Evolutionary conservation across 2,329 filamentous ascomycete genomes (phyloP).

Genomic region (Paecilomyces niveus): DNA sequence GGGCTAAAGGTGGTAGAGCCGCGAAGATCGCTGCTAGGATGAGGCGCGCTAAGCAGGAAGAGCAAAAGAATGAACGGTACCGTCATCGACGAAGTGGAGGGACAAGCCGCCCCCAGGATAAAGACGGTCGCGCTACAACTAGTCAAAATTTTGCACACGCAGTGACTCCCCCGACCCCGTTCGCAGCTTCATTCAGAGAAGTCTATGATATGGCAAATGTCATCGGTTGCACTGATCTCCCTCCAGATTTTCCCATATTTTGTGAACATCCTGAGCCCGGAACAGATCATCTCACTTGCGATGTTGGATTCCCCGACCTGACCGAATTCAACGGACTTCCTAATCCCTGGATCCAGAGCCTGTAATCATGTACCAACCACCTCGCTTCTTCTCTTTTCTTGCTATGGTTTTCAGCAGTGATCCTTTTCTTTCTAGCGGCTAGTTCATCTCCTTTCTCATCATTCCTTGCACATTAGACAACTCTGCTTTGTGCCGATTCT

Average conservation of each 20-base stretch:
- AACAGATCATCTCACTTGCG: neutral
- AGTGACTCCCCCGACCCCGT: constrained; percentile 6
- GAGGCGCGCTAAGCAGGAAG: constrained; percentile 19
- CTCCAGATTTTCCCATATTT: constrained; percentile 20
- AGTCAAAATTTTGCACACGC: neutral
- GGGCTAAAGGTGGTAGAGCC: constrained; percentile 34
- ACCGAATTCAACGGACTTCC: neutral
- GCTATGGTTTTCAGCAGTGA: neutral
- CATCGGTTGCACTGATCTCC: constrained; percentile 20
- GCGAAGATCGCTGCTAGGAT: constrained; percentile 27
- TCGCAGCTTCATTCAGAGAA: constrained; percentile 10
- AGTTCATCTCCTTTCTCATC: neutral
- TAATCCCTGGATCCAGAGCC: neutral
- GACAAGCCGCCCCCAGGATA: constrained; percentile 9
- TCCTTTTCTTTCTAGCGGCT: neutral
- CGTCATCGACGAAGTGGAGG: constrained; percentile 7
- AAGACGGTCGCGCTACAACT: constrained; percentile 6
- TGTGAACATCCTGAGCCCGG: constrained; percentile 16
- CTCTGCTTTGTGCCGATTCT: neutral
- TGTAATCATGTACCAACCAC: neutral
- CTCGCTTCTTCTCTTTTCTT: neutral
- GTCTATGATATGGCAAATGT: constrained; percentile 17
- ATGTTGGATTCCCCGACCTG: neutral
- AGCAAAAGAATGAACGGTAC: constrained; percentile 14
- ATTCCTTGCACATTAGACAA: neutral